Base-by-base conservation (phyloP, 192 early-diverging fungal species). In the Coemansia sp. region DNA sequence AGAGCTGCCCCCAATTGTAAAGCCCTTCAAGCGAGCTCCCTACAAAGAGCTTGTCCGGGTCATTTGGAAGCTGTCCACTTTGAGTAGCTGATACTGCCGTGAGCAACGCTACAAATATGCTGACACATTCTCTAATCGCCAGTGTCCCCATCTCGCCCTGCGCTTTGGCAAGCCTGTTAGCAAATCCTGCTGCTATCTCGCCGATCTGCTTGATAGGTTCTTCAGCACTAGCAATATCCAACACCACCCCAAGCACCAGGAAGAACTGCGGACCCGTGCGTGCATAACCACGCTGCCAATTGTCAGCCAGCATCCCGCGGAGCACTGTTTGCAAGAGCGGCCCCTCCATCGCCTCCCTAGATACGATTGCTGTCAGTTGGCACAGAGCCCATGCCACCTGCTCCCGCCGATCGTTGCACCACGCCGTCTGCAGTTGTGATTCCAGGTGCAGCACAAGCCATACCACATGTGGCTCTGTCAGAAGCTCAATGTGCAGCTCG, bases 371-470 rank as follows among this genome's bases (percentile, higher is more conserved):
- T 1, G 64, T 6, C 23, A 79, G 54, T 8, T 70, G 53, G 41
- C 64, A 62, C 6, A 73, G 67, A 34, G 76, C 54, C 8, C 56
- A 28, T 14, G 58, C 60, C 30, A 79, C 67, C 5, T 50, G 63
- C 54, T 67, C 63, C 16, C 64, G 64, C 22, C 61, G 44, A 26
- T 74, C 71, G 51, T 60, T 54, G 5, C 32, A 54, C 12, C 38
- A 64, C 18, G 71, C 62, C 3, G 44, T 30, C 19, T 64, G 60
- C 3, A 73, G 56, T 12, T 10, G 58, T 16, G 48, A 21, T 49
- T 79, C 71, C 7, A 79, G 23, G 10, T 73, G 67, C 1, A 73
- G 49, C 25, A 55, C 67, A 21, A 79, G 55, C 76, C 76, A 79
- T 10, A 58, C 54, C 4, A 61, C 58, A 38, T 59, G 64, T 22